Conservation (phyloP, 129 eudicot genomes). For the Dittrichia graveolens region DNA sequence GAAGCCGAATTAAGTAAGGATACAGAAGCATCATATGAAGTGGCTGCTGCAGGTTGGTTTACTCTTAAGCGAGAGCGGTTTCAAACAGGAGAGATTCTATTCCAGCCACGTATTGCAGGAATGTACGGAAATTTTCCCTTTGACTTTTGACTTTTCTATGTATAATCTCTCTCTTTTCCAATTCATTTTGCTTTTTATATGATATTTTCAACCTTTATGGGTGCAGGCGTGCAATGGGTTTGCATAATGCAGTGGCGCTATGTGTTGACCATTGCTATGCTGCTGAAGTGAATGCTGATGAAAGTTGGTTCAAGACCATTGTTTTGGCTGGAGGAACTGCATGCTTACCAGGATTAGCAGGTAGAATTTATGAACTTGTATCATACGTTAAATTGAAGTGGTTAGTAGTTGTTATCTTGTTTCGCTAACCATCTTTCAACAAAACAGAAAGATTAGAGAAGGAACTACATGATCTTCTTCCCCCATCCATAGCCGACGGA, state of each 20-base stretch:
- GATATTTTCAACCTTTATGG: conserved; percentile 2
- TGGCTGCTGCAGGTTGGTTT: conserved; percentile 65
- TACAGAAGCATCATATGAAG: conserved; percentile 69
- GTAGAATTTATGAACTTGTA: conserved; percentile 26
- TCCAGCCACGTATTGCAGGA: conserved; percentile 96
- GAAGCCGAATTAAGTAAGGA: conserved; percentile 81
- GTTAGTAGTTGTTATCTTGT: not conserved
- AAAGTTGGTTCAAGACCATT: conserved; percentile 80
- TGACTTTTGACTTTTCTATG: conserved; percentile 16
- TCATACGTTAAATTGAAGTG: not conserved
- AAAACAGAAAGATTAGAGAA: conserved; percentile 83
- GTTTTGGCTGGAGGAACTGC: conserved; percentile 93
- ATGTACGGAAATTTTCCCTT: conserved; percentile 44
- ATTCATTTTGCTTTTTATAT: not conserved
- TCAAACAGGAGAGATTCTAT: conserved; percentile 91
- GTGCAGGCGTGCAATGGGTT: conserved; percentile 86
- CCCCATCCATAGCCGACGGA: conserved; percentile 54
- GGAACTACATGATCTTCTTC: conserved; percentile 55
- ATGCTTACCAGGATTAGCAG: conserved; percentile 93
- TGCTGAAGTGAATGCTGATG: conserved; percentile 73
- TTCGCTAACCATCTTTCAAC: not conserved
- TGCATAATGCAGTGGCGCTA: conserved; percentile 91
- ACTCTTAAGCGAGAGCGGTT: conserved; percentile 86
- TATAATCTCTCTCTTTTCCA: not conserved
- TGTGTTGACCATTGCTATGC: conserved; percentile 90